Evolutionary conservation across 225 moss, liverwort and hornwort species (phyloP), one percentile per base, ranked within the genome.

Genomic region (Straminergon stramineum): DNA sequence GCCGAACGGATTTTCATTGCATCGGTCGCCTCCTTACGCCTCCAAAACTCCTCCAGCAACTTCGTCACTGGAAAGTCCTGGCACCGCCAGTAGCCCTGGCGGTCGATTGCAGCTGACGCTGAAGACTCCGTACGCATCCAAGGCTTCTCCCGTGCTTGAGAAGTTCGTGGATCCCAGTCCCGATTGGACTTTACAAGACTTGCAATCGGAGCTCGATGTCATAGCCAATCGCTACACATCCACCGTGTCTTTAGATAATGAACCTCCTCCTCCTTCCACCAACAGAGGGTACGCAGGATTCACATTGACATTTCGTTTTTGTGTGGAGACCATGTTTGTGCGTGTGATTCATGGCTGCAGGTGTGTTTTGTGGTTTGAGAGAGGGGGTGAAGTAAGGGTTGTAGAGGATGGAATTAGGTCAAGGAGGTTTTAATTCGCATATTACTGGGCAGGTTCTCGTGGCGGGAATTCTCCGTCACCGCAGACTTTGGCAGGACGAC

Each of bases 401-500:
- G 39, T 31, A 32, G 70, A 55, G 66, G 17, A 73, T 87, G 65
- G 55, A 81, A 83, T 75, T 34, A 75, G 53, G 83, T 75, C 53
- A n/a, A 75, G 74, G 18, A 41, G 26, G 23, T 74, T 70, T 58
- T 68, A 62, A 84, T 43, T 55, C 32, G 88, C 37, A 56, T 37
- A 11, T 77, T 67, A 30, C 64, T 86, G 83, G 31, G 68, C 94
- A 97, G 97, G 84, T 85, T 96, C 26, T 98, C 95, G 83, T 97
- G 96, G 93, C 95, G 97, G 52, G 95, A 94, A 56, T 79, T 98
- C 63, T 95, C 96, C 18, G 90, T 95, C 37, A 94, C 96, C 45
- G 95, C 97, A 60, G 94, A 97, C 91, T 98, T 98, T 76, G 98
- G 97, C 23, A 94, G 97, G 86, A 91, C 90, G 82, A 94, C 91